A percentile compares a stretch with the other conserved stretches of the same genome.
Evolutionary conservation across 1,284 basidiomycete genomes (phyloP).

Genomic region (Cystobasidium pallidum): DNA sequence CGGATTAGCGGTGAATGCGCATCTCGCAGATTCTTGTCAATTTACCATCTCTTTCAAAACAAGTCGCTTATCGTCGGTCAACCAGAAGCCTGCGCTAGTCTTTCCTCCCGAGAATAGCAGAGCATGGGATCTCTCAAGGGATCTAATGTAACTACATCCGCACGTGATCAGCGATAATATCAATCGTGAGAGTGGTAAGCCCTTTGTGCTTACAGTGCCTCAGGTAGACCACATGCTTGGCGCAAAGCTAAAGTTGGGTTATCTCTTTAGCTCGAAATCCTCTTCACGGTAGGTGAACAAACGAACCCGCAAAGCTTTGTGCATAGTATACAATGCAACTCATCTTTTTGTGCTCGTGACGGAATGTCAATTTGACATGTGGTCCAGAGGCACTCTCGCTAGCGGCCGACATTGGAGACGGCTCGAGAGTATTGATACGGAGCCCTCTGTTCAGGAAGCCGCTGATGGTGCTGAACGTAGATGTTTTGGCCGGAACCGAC

Average conservation of each 20-base stretch:
- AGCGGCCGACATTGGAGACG: background rate
- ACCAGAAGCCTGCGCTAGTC: slow-evolving; percentile 23
- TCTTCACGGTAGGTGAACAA: background rate
- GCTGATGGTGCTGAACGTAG: slow-evolving; percentile 22
- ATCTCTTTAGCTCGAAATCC: too few relatives aligned
- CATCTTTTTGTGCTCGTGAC: slow-evolving; percentile 31
- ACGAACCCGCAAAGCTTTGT: slow-evolving; percentile 11
- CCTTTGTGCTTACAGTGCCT: background rate
- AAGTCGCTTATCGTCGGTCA: slow-evolving; percentile 14
- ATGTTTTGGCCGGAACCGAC: background rate
- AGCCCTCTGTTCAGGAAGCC: slow-evolving; percentile 14
- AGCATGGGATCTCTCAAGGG: slow-evolving; percentile 5
- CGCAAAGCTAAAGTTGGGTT: slow-evolving; percentile 1
- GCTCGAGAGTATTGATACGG: slow-evolving; percentile 10
- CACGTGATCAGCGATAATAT: background rate
- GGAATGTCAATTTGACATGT: slow-evolving; percentile 30
- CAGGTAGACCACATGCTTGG: slow-evolving; percentile 17
- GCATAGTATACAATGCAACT: slow-evolving; percentile 33
- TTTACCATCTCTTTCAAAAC: slow-evolving; percentile 32
- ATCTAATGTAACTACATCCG: slow-evolving; percentile 3
- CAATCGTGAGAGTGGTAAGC: background rate
- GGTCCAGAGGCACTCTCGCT: background rate
- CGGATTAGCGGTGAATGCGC: background rate
- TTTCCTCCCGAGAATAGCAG: slow-evolving; percentile 33
- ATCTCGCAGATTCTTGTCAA: background rate